Base-by-base conservation (phyloP, 2,329 filamentous ascomycete species). In the Anisogramma anomala region DNA sequence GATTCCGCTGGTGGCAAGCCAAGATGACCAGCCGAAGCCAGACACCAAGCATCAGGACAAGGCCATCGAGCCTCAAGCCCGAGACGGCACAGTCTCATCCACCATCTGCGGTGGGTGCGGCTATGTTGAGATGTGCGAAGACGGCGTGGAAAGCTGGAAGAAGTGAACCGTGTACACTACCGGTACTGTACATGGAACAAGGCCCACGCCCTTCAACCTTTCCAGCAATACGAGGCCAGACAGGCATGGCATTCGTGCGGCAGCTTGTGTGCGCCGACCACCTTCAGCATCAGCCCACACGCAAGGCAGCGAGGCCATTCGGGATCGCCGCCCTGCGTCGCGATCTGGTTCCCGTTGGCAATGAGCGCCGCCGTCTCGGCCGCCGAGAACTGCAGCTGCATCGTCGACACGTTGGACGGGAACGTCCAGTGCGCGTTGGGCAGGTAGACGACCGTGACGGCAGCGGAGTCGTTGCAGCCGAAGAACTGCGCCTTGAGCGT, bases 351-450 rank as follows among this genome's bases (percentile, higher is more conserved):
- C 0, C 65, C 65, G 47, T 67, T 67, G 3, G 48, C 50, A 33
- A 68, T 58, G 50, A 67, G 62, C 0, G 45, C 54, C 8, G 52
- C 49, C 7, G 58, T 60, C 51, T 62, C 53, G 1, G 46, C 45
- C 6, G 45, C 42, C 0, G 50, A 50, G 46, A 65, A 67, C 37
- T 54, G 44, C n/a, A 67, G 41, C 41, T 64, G 13, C 20, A 44
- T 10, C 15, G 52, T 62, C 1, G 55, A 25, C 17, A 52, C 50
- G 14, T 61, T 60, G 2, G 55, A 59, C 4, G 53, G 48, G 38
- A 52, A 60, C 0, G 46, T 59, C 41, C 61, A 67, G 10, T 58
- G 50, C 7, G 52, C 50, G 44, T 71, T 71, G 1, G 67, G 68
- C 27, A 71, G 45, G 39, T 59, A 66, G n/a, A 66, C 52, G 23